These are phyloP conservation scores for Eucalyptus rudis DNA, from an alignment of 345 rosid genomes.

Conservation along the genomic window DNA sequence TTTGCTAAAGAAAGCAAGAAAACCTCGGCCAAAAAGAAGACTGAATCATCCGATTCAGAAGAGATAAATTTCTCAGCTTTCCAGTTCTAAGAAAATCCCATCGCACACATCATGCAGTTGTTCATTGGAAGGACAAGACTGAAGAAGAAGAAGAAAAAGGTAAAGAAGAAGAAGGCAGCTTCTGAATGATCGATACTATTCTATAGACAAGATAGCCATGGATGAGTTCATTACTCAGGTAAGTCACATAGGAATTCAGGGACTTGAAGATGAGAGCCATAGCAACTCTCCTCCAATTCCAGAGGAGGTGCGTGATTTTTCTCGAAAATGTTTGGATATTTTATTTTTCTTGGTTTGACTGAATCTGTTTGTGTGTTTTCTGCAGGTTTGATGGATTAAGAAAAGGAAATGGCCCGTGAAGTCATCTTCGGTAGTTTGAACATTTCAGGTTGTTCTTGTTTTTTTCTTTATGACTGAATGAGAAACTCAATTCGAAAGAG, in stretches of 20 bases:
- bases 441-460: neutral
- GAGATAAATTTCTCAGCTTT: neutral
- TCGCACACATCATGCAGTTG: neutral
- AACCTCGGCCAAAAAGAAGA: neutral
- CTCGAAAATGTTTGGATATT: neutral
- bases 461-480: neutral
- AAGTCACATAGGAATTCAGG: neutral
- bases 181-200: neutral
- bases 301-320: neutral
- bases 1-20: neutral
- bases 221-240: neutral
- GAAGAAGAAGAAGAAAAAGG: neutral
- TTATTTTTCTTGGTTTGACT: neutral
- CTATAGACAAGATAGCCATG: neutral
- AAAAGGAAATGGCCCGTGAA: neutral
- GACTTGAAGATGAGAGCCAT: neutral
- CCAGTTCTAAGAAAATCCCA: rapidly evolving
- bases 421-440: neutral
- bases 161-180: neutral
- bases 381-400: neutral
- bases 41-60: neutral
- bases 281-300: neutral
- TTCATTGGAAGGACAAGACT: neutral
- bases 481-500: neutral
- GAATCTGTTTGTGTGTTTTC: neutral